Evolutionary conservation across 345 rosid genomes (phyloP).

Genomic region (Physaria fendleri): DNA sequence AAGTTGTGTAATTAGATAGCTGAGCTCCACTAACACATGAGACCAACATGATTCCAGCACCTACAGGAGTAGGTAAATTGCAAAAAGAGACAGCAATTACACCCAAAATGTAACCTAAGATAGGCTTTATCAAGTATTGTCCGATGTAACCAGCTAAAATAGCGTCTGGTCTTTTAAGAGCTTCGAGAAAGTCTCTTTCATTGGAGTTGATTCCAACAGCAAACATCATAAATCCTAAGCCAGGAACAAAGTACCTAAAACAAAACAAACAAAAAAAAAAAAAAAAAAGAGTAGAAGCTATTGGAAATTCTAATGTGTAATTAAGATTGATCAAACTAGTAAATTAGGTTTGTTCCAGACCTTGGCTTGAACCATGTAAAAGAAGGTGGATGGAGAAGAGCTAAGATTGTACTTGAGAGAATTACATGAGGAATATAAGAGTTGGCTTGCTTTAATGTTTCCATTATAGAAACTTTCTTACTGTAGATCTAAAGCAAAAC

Average conservation of each 20-base stretch:
- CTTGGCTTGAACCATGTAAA: conserved; percentile 92
- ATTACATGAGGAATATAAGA: conserved; percentile 71
- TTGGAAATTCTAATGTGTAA: background rate
- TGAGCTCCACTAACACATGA: conserved; percentile 98
- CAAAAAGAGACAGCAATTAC: conserved; percentile 43
- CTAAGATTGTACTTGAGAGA: conserved; percentile 72
- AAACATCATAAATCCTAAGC: conserved; percentile 85
- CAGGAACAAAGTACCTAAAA: conserved; percentile 89
- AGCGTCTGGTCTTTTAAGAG: conserved; percentile 64
- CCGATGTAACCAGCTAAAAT: conserved; percentile 69
- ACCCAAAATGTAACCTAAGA: conserved; percentile 76
- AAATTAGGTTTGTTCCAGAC: conserved; percentile 26
- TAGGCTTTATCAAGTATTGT: conserved; percentile 70
- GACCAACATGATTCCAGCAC: conserved; percentile 94
- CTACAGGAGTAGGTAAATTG: conserved; percentile 68
- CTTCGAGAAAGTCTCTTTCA: conserved; percentile 73
- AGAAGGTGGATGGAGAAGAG: conserved; percentile 82
- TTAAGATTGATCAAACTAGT: background rate
- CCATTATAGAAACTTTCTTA: conserved; percentile 38
- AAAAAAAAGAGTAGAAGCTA: background rate
- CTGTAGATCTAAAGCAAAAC: conserved; percentile 33
- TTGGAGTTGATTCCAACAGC: conserved; percentile 85
- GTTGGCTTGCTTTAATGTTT: conserved; percentile 63
- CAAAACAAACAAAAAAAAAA: too few species aligned
- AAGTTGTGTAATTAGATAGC: conserved; percentile 89